Evolutionary conservation across 202 grass and related monocot species (phyloP).

Genomic region (Brachypodium distachyon): DNA sequence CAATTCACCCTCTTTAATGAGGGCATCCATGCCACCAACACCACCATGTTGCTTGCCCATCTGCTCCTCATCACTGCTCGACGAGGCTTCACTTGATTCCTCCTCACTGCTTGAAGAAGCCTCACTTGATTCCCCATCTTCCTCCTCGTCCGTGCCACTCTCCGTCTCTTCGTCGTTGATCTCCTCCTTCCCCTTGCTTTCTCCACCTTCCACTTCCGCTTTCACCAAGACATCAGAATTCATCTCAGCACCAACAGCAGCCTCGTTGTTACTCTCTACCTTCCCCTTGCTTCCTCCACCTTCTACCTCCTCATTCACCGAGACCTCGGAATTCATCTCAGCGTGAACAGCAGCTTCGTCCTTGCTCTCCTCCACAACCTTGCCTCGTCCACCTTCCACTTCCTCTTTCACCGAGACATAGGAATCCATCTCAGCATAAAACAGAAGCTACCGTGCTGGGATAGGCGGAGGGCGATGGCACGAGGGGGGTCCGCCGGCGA

Average conservation of each 20-base stretch:
- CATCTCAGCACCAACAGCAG: constrained; percentile 14
- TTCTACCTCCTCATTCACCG: neutral
- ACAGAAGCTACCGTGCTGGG: neutral
- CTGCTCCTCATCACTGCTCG: constrained; percentile 38
- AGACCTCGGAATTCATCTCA: neutral
- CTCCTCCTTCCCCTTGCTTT: neutral
- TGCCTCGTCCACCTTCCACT: neutral
- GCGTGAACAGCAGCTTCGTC: neutral
- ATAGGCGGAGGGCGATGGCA: neutral
- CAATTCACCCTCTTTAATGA: constrained; percentile 51
- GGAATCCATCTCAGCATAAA: neutral
- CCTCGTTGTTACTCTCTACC: neutral
- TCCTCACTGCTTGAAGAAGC: constrained; percentile 46
- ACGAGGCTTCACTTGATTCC: constrained; percentile 33
- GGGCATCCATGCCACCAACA: neutral
- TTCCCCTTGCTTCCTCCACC: neutral
- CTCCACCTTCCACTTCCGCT: neutral
- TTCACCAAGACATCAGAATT: neutral
- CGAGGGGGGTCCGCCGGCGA: neutral
- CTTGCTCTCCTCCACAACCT: neutral
- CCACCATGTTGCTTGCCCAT: neutral
- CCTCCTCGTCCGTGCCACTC: neutral
- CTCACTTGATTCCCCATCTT: constrained; percentile 1
- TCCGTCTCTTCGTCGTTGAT: constrained; percentile 18
- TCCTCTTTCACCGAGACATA: neutral